A percentile compares a stretch with the other conserved stretches of the same genome.
Conservation (phyloP, 306 rosid genomes). For the Quercus ilex region DNA sequence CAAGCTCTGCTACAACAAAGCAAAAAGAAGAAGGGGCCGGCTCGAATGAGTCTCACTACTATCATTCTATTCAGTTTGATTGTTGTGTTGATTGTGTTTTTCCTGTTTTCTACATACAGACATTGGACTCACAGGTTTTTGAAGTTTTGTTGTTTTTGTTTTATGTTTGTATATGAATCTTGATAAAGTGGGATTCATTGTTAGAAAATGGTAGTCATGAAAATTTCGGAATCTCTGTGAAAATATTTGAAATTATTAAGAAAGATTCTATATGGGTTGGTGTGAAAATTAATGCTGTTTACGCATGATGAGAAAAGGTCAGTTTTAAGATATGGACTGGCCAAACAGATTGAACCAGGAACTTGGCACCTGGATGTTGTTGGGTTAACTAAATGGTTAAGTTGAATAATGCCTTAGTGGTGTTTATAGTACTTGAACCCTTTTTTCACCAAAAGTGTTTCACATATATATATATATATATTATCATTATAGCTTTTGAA, state of each 20-base stretch:
- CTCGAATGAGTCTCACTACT: conserved; percentile 42
- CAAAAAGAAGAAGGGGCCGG: conserved; percentile 75
- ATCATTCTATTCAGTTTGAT: conserved; percentile 44
- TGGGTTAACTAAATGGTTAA: conserved; percentile 10
- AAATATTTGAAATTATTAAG: neutral
- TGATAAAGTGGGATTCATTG: neutral
- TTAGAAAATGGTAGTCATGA: neutral
- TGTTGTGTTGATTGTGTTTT: conserved; percentile 42
- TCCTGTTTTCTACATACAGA: conserved; percentile 42
- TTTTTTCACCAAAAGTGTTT: conserved; percentile 9
- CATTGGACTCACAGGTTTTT: conserved; percentile 65
- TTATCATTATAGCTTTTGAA: neutral
- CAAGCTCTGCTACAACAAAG: conserved; percentile 73
- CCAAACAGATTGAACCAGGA: neutral
- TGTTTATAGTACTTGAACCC: conserved; percentile 6
- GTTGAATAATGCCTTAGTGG: neutral
- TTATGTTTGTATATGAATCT: neutral
- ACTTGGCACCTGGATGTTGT: neutral
- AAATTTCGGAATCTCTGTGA: neutral
- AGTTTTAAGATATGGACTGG: conserved; percentile 5
- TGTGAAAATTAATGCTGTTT: neutral
- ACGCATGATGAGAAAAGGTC: neutral
- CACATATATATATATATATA: neutral
- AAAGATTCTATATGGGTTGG: neutral
- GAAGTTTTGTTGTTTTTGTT: neutral